These are phyloP conservation scores for Populus simonii DNA, from an alignment of 345 rosid species.

Conservation along the genomic window DNA sequence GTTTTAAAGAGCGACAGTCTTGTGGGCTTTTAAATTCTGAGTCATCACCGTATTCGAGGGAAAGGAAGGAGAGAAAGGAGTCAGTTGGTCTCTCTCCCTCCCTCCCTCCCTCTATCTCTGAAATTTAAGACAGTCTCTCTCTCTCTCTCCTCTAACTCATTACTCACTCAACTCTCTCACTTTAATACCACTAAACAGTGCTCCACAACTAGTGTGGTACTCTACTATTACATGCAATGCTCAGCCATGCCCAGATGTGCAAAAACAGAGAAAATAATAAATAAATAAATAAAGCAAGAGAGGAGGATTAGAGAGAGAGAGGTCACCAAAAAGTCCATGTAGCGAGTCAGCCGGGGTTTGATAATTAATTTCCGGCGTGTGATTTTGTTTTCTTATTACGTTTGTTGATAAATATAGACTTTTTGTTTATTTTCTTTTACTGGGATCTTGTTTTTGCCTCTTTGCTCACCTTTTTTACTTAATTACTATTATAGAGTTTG, in stretches of 20 bases:
- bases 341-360: background rate
- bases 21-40: conserved; percentile 5
- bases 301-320: too few relatives aligned
- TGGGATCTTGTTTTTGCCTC: background rate
- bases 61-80: background rate
- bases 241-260: background rate
- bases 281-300: background rate
- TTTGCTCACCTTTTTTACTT: background rate
- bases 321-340: background rate
- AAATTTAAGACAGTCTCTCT: background rate
- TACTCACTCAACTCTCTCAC: background rate
- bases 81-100: background rate
- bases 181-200: too few relatives aligned
- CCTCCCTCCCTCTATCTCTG: background rate
- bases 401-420: background rate
- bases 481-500: background rate
- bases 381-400: background rate
- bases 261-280: background rate
- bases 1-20: background rate
- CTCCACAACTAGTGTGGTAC: too few relatives aligned
- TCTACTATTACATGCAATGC: background rate
- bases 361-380: background rate
- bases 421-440: background rate
- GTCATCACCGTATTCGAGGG: conserved; percentile 17
- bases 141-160: background rate